Evolutionary conservation across 345 rosid genomes (phyloP).

Genomic region (Brassica napus): DNA sequence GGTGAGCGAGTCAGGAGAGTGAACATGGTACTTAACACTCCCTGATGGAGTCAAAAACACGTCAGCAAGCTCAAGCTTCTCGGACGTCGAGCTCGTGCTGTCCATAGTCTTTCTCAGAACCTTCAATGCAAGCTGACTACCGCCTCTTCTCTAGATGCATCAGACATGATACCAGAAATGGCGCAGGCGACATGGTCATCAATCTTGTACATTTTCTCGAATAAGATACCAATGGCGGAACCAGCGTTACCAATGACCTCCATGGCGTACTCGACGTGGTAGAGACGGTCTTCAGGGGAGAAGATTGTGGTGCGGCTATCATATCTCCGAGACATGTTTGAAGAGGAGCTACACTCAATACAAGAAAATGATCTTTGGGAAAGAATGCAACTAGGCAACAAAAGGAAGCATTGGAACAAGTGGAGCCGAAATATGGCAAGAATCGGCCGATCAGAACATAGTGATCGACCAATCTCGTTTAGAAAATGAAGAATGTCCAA

Average conservation of each 20-base stretch:
- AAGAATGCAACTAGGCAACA: too few relatives aligned
- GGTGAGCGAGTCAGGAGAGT: constrained; percentile 70
- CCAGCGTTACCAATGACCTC: constrained; percentile 99
- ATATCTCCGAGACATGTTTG: constrained; percentile 83
- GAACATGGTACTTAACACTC: constrained; percentile 82
- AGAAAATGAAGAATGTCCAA: too few relatives aligned
- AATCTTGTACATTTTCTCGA: constrained; percentile 97
- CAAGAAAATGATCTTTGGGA: too few relatives aligned
- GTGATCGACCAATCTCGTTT: too few relatives aligned
- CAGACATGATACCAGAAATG: constrained; percentile 97
- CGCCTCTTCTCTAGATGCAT: constrained; percentile 84
- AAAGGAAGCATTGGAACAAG: too few relatives aligned
- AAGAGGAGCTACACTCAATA: constrained; percentile 7
- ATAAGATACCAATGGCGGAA: constrained; percentile 79
- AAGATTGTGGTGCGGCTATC: constrained; percentile 99
- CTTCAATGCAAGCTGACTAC: constrained; percentile 80
- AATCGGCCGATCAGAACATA: too few relatives aligned
- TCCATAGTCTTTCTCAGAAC: constrained; percentile 98
- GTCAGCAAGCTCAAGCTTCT: constrained; percentile 93
- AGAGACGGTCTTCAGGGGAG: constrained; percentile 99
- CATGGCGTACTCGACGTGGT: constrained; percentile 98
- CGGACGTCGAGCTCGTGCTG: constrained; percentile 92
- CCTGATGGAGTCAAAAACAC: constrained; percentile 77
- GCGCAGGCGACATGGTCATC: constrained; percentile 97
- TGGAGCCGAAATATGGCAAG: too few relatives aligned